Evolutionary conservation across 75 land plant genomes (phyloP), one percentile per base, ranked within the genome.

Genomic region (Chamaecyparis obtusa): DNA sequence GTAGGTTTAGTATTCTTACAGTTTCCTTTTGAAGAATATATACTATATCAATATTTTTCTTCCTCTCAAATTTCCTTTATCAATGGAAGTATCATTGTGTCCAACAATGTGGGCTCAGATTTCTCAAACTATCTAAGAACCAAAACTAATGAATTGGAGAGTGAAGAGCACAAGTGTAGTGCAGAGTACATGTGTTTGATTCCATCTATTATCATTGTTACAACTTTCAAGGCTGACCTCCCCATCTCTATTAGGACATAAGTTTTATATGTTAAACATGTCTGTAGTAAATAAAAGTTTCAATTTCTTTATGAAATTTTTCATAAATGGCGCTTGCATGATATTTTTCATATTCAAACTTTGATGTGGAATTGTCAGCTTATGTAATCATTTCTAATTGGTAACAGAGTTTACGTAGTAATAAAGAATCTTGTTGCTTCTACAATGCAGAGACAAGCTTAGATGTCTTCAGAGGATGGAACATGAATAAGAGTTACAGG

Each of bases 201-300:
- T 0, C 49, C 86, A 37, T 84, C 83, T 36, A 32, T 27, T 37
- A 86, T 87, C 24, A 82, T 36, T n/a, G 49, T 87, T 13, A 81
- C 87, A 7, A 87, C 87, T 11, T 83, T 64, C 85, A 84, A 84
- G 9, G 46, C 81, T 78, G 81, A 78, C 39, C 39, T 78, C 8
- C 81, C 46, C 37, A 39, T 78, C 36, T 78, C 37, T 39, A 41
- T 41, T 86, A 77, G 43, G 19, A 71, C 48, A 33, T 44, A 77
- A 19, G 10, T 15, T 33, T 51, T 51, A 13, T 51, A 14, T 51
- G 55, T 14, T 51, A 51, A 49, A 14, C 55, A 51, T 51, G 55
- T 51, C 13, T 51, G 13, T 51, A 51, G 55, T 13, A 51, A 51
- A 15, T 51, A 9, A 49, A 49, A 49, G 49, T 49, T 49, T 1